phyloP scores from a whole-genome alignment of 2,329 filamentous ascomycete species.

The Xylariales sp. region DNA sequence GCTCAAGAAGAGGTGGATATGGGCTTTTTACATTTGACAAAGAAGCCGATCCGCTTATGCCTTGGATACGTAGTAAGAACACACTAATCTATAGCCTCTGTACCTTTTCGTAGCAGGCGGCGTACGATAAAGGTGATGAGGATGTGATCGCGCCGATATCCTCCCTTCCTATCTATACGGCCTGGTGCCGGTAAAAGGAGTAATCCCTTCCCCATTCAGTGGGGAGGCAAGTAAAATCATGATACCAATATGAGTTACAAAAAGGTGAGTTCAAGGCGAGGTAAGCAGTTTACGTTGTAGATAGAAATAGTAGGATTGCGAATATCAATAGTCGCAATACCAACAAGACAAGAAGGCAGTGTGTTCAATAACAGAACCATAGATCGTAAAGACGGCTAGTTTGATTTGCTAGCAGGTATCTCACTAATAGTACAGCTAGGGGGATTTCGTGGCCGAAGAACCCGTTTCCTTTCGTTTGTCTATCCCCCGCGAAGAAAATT shows the following conservation, averaged over 20 bases:
- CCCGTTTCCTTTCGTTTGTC: constrained; percentile 4
- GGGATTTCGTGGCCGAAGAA: not conserved
- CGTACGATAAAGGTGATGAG: no score
- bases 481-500: not conserved
- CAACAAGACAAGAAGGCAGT: not conserved
- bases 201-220: not conserved
- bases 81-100: no score
- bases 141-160: no score
- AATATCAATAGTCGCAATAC: not conserved
- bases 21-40: no score
- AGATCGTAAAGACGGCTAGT: not conserved
- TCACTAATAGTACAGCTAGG: constrained; percentile 27
- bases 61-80: no score
- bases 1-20: no score
- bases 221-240: not conserved
- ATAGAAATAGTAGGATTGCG: not conserved
- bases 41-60: no score
- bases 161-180: no score
- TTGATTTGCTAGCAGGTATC: constrained; percentile 5
- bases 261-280: no score
- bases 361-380: not conserved
- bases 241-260: no score
- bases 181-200: no score
- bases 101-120: no score
- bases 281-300: not conserved